Percentiles rank a stretch among this genome's conserved stretches.
phyloP scores from a whole-genome alignment of 176 grass and related monocot species.

The Eremochloa ophiuroides region DNA sequence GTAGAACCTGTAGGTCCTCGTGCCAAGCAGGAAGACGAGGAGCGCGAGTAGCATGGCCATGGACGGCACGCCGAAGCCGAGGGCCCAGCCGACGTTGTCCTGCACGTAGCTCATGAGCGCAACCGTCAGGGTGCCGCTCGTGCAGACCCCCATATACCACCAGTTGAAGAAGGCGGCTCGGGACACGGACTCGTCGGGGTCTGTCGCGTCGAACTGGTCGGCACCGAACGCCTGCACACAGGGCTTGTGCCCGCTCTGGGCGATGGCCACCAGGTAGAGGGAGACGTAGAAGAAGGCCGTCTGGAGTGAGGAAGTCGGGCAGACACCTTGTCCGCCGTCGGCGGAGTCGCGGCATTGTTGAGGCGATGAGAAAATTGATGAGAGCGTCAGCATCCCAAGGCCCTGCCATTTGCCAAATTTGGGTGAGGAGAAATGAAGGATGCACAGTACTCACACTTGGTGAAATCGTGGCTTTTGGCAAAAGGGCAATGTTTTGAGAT shows the following conservation, averaged over 20 bases:
- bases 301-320: slow-evolving; percentile 19
- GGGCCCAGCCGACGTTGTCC: slow-evolving; percentile 53
- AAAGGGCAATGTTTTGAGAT: background rate
- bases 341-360: background rate
- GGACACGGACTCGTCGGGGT: slow-evolving; percentile 27
- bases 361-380: slow-evolving; percentile 16
- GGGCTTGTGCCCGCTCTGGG: slow-evolving; percentile 56
- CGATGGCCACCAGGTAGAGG: slow-evolving; percentile 56
- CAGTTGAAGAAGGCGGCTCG: slow-evolving; percentile 70
- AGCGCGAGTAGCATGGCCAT: slow-evolving; percentile 35
- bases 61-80: slow-evolving; percentile 56
- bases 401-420: slow-evolving; percentile 25
- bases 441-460: background rate
- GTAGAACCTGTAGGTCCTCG: slow-evolving; percentile 43
- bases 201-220: slow-evolving; percentile 51
- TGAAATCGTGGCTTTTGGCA: background rate
- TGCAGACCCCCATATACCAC: slow-evolving; percentile 48
- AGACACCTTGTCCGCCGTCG: background rate
- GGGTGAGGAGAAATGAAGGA: background rate
- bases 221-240: slow-evolving; percentile 64
- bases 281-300: slow-evolving; percentile 46
- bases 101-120: slow-evolving; percentile 50
- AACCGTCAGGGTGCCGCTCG: slow-evolving; percentile 10
- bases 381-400: slow-evolving; percentile 35
- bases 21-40: slow-evolving; percentile 50